Percentiles rank a stretch among this genome's conserved stretches.
Evolutionary conservation across 345 rosid species (phyloP).

Genomic region (Populus tremula): DNA sequence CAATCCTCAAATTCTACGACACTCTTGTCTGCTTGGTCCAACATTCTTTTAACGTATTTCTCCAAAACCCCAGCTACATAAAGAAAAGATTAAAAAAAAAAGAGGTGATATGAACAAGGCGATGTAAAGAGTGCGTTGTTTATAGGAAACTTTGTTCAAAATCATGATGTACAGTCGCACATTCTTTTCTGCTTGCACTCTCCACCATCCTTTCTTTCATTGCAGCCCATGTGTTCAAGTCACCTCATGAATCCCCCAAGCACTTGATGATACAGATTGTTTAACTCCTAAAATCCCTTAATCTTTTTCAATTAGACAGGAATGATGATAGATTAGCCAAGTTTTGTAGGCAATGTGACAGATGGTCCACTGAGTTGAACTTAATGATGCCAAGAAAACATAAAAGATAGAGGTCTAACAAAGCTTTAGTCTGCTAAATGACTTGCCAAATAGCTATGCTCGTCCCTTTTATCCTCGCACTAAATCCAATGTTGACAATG

Average conservation of each 20-base stretch:
- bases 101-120: not conserved
- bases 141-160: not conserved
- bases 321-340: not conserved
- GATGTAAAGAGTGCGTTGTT: not conserved
- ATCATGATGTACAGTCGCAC: not conserved
- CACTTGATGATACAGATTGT: not conserved
- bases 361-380: not conserved
- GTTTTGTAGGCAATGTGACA: not conserved
- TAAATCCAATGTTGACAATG: not conserved
- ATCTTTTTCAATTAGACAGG: not conserved
- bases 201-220: not conserved
- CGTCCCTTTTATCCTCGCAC: conserved; percentile 4
- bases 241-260: conserved; percentile 11
- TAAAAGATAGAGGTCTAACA: not conserved
- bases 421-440: conserved; percentile 7
- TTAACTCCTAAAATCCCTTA: not conserved
- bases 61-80: not conserved
- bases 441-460: conserved; percentile 14
- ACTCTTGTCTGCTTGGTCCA: not conserved
- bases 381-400: not conserved
- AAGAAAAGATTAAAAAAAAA: not conserved
- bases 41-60: too few relatives aligned
- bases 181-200: not conserved
- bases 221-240: conserved; percentile 20
- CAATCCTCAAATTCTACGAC: not conserved